A percentile compares a stretch with the other conserved stretches of the same genome.
Conservation (phyloP, 164 flowering plant genomes). For the Nymphaea colorata region DNA sequence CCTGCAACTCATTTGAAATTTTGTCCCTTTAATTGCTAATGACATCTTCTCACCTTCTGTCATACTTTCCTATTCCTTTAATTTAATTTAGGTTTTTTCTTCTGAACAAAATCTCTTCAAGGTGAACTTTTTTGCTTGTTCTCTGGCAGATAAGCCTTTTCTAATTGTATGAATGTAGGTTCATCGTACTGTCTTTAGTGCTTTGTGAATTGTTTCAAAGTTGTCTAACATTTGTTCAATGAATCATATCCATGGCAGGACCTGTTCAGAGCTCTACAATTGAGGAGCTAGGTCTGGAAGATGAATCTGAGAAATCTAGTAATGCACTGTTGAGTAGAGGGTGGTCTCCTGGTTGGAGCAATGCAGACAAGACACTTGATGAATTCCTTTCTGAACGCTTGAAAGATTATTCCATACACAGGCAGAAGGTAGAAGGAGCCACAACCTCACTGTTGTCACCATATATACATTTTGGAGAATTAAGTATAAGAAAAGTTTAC, state of each 20-base stretch:
- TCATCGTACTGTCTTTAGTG: background rate
- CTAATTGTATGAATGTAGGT: background rate
- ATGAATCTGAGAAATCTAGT: constrained; percentile 80
- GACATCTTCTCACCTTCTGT: too few species aligned
- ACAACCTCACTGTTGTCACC: constrained; percentile 81
- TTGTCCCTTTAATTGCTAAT: too few species aligned
- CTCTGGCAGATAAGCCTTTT: background rate
- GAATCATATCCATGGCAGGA: constrained; percentile 23
- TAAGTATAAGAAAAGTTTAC: constrained; percentile 66
- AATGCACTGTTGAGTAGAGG: constrained; percentile 70
- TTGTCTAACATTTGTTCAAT: background rate
- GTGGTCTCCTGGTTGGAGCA: constrained; percentile 95
- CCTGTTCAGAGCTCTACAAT: constrained; percentile 31
- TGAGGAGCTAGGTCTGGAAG: constrained; percentile 78
- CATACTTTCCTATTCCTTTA: too few species aligned
- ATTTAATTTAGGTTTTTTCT: too few species aligned
- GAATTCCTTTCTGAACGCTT: constrained; percentile 57
- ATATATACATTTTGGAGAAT: constrained; percentile 79
- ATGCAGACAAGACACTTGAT: constrained; percentile 54
- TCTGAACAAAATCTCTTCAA: too few species aligned
- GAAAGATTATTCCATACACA: constrained; percentile 41
- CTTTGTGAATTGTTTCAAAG: background rate
- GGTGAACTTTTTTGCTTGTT: too few species aligned
- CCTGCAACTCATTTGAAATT: too few species aligned
- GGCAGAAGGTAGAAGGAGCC: constrained; percentile 40